phyloP scores from a whole-genome alignment of 352 stramenopile species.

The Phytopythium oedochilum region DNA sequence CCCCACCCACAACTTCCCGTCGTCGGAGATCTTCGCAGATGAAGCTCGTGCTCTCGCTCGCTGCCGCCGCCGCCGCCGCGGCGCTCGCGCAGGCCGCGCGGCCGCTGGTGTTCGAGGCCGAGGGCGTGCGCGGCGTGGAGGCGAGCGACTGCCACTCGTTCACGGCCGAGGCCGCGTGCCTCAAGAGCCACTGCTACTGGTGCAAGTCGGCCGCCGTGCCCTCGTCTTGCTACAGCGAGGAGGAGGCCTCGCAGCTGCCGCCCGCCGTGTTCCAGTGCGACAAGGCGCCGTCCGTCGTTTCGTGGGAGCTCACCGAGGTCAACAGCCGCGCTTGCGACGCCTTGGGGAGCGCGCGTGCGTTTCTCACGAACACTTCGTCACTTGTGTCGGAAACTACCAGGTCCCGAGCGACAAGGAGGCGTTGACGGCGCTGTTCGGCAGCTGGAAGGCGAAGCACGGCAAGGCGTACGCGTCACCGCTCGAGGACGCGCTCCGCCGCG shows the following conservation, averaged over 20 bases:
- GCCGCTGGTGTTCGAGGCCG: slow-evolving; percentile 22
- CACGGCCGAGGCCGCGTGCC: slow-evolving; percentile 39
- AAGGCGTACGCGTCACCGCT: slow-evolving; percentile 47
- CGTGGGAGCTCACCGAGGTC: slow-evolving; percentile 34
- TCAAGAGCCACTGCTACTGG: slow-evolving; percentile 62
- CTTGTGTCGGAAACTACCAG: neutral
- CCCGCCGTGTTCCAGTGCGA: slow-evolving; percentile 74
- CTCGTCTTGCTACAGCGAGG: slow-evolving; percentile 70
- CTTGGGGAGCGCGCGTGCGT: neutral
- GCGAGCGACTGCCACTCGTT: slow-evolving; percentile 46
- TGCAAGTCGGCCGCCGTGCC: slow-evolving; percentile 73
- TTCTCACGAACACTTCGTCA: neutral
- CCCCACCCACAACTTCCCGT: neutral
- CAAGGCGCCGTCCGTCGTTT: slow-evolving; percentile 16
- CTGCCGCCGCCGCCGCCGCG: neutral
- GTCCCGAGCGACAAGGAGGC: slow-evolving; percentile 20
- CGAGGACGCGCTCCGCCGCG: slow-evolving; percentile 44
- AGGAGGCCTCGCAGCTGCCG: slow-evolving; percentile 60
- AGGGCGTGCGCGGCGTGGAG: slow-evolving; percentile 4
- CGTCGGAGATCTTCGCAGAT: too few relatives aligned
- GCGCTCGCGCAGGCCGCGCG: slow-evolving; percentile 3
- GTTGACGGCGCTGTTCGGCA: slow-evolving; percentile 35
- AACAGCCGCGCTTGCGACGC: neutral
- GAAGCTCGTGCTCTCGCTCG: neutral
- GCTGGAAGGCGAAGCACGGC: slow-evolving; percentile 39